Evolutionary conservation across 495 filamentous ascomycete species (phyloP).

Genomic region (Letharia lupina): DNA sequence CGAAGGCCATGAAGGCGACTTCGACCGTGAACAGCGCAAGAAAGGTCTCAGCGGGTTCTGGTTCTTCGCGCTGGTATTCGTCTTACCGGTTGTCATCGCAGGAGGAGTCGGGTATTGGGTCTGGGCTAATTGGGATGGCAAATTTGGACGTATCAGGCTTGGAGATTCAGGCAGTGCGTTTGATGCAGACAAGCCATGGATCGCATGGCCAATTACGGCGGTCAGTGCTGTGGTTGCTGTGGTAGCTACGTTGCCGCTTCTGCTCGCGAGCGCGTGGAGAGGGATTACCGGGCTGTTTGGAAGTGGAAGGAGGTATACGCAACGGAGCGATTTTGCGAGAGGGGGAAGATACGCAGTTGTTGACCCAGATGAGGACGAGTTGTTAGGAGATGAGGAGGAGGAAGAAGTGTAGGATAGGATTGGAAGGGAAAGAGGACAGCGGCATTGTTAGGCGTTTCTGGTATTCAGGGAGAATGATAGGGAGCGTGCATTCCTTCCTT

Average conservation of each 20-base stretch:
- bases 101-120: constrained; percentile 72
- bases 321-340: constrained; percentile 73
- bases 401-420: constrained; percentile 57
- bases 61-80: constrained; percentile 79
- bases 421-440: constrained; percentile 17
- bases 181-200: constrained; percentile 56
- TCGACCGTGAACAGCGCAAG: constrained; percentile 49
- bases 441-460: constrained; percentile 17
- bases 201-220: constrained; percentile 70
- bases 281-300: constrained; percentile 40
- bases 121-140: constrained; percentile 75
- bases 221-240: constrained; percentile 72
- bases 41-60: constrained; percentile 55
- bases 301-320: constrained; percentile 60
- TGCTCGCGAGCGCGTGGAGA: constrained; percentile 60
- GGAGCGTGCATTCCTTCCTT: neutral
- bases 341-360: constrained; percentile 75
- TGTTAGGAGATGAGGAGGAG: constrained; percentile 87
- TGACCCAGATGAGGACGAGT: constrained; percentile 86
- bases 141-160: constrained; percentile 83
- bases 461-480: neutral
- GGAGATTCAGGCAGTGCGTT: constrained; percentile 45
- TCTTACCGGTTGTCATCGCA: constrained; percentile 58
- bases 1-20: constrained; percentile 69
- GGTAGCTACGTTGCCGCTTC: constrained; percentile 61